phyloP scores from a whole-genome alignment of 352 stramenopile species.

The Globisporangium alternatum region DNA sequence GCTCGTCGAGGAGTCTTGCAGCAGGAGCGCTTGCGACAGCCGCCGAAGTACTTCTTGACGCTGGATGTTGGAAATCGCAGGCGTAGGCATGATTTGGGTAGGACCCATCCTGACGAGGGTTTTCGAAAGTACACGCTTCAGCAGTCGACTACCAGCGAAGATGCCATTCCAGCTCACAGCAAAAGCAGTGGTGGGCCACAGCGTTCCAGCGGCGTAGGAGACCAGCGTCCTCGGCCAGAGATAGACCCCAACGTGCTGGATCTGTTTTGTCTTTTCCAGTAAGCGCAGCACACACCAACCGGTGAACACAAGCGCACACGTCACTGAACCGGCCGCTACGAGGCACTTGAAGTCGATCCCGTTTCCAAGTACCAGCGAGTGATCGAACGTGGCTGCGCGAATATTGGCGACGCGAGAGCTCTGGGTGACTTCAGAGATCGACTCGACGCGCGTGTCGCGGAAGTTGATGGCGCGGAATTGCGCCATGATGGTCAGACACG shows the following conservation, averaged over 20 bases:
- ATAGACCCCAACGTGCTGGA: conserved; percentile 11
- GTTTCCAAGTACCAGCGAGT: background rate
- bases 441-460: conserved; percentile 9
- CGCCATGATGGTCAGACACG: conserved; percentile 13
- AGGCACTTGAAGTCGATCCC: conserved; percentile 16
- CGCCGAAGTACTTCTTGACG: background rate
- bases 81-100: conserved; percentile 1
- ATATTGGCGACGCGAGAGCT: conserved; percentile 4
- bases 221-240: conserved; percentile 10
- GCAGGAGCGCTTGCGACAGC: conserved; percentile 6
- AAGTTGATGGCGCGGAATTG: conserved; percentile 5
- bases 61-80: background rate
- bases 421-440: conserved; percentile 8
- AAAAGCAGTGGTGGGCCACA: conserved; percentile 16
- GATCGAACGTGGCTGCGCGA: background rate
- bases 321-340: background rate
- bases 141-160: background rate
- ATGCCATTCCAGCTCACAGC: conserved; percentile 16
- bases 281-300: background rate
- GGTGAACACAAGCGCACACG: background rate
- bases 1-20: conserved; percentile 6
- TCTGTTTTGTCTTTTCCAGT: background rate
- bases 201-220: conserved; percentile 18
- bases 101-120: background rate
- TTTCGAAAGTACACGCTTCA: background rate